A percentile compares a stretch with the other conserved stretches of the same genome.
phyloP scores from a whole-genome alignment of 116 monocot species.

The Posidonia oceanica region DNA sequence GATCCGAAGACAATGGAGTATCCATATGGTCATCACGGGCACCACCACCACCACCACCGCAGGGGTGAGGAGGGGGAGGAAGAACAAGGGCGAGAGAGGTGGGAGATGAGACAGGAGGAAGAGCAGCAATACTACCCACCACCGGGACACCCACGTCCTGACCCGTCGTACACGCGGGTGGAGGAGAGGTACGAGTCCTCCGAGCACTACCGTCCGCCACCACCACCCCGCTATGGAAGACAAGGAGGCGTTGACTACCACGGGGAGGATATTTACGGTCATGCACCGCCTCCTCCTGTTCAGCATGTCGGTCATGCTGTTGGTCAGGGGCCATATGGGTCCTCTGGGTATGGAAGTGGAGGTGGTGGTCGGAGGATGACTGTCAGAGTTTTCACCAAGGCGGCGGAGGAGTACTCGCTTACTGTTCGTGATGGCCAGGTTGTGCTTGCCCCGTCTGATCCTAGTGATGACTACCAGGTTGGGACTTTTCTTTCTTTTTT shows the following conservation, averaged over 20 bases:
- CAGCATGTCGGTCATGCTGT: background rate
- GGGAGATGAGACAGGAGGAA: background rate
- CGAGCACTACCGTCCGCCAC: background rate
- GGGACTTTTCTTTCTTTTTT: background rate
- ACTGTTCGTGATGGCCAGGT: slow-evolving; percentile 26
- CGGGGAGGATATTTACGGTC: background rate
- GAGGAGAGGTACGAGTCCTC: background rate
- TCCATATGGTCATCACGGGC: slow-evolving; percentile 6
- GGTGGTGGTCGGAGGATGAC: slow-evolving; percentile 6
- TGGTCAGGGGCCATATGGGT: slow-evolving; percentile 2
- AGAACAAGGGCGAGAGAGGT: background rate
- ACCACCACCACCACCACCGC: slow-evolving; percentile 6
- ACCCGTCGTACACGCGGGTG: too few relatives aligned
- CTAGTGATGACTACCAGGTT: slow-evolving; percentile 24
- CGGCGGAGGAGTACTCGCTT: slow-evolving; percentile 29
- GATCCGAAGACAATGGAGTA: slow-evolving; percentile 1
- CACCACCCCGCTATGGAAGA: background rate
- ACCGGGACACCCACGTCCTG: too few relatives aligned
- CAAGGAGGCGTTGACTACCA: background rate
- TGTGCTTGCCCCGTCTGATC: slow-evolving; percentile 23
- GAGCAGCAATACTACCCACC: background rate
- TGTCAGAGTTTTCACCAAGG: slow-evolving; percentile 35
- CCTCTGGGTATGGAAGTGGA: background rate
- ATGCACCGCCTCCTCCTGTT: background rate
- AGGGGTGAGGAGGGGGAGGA: background rate